Base-by-base conservation (phyloP, 129 eudicot species). In the Chrysanthemum makinoi region DNA sequence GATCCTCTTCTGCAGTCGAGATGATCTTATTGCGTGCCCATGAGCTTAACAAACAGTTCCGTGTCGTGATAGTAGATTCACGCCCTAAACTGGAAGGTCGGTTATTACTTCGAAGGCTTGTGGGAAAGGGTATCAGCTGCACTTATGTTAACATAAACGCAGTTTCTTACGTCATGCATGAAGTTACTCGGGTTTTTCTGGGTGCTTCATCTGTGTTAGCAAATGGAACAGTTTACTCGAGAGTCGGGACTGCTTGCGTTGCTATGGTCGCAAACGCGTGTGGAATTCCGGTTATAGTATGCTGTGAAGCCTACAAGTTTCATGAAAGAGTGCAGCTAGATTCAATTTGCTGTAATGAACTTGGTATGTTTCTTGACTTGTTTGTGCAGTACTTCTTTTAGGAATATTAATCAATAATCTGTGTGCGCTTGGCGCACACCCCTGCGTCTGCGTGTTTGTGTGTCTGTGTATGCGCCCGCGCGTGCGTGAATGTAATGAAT, bases 251-350 rank as follows among this genome's bases (percentile, higher is more conserved):
- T 52, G 99, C 99, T 2, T 86, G 84, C 80, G 91, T 95, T 66
- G 99, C 99, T 59, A 95, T 95, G 99, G 97, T 95, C 70, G 99
- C 99, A 66, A 90, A 90, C 81, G 94, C 90, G 10, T 90, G 89
- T 74, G 88, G 70, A 68, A 88, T 95, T 75, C 99, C 99, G 0
- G 97, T 95, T 65, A 79, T 95, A 47, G 82, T 95, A 20, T 95
- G 99, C 52, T 95, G 97, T 74, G 99, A 95, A 84, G 99, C 99
- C 11, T 95, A 90, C 84, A 95, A 95, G 69, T 95, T 95, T 79
- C 97, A 95, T 70, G 97, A 95, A 76, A 72, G 97, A 75, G 99
- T 95, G 66, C 99, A 95, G 64, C 97, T 95, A 15, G 97, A 95
- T 83, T 95, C 99, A 5, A 88, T 95, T 78, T 95, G 99, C 79